Evolutionary conservation across 2,329 filamentous ascomycete species (phyloP), one percentile per base, ranked within the genome.

Genomic region (Trichoderma polysporum): DNA sequence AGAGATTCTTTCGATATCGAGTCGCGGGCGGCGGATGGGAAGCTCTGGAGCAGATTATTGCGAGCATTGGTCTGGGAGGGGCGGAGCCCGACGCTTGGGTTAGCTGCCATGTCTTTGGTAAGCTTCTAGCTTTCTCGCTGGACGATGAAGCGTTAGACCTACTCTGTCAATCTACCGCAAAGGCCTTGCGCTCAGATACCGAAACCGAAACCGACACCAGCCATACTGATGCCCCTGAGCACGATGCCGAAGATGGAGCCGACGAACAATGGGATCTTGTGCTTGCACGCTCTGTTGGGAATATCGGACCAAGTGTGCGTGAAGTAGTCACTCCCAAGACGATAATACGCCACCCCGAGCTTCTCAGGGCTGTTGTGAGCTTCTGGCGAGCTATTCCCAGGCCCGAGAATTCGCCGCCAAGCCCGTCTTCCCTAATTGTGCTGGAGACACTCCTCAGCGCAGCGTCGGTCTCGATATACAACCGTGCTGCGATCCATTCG

Each of bases 21-120:
- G 88, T 96, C 33, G 86, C 91, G 67, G 89, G 87, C 25, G 91
- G 90, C 66, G 93, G 94, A 3, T 97, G 93, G 90, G 84, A 88
- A 70, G 86, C 88, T 8, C 77, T 97, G 64, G 90, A 95, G 74
- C 87, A 91, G 74, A 87, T 86, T 6, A 85, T 94, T 79, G 86
- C 86, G 69, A 88, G 87, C 76, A 88, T 89, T 76, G 87, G 90
- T 37, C 79, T 88, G 62, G 84, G 90, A 63, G 86, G 85, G 70
- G 84, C 84, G 66, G 88, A 91, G 70, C 84, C 88, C 52, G 91
- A 96, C 73, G 78, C 85, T 6, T 89, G 87, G 87, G 85, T 86
- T 63, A 86, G 85, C 72, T 87, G 85, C 71, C 90, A 94, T 76
- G 84, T 96, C 4, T 96, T 96, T 78, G 93, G 93, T 31, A 90